phyloP scores from a whole-genome alignment of 441 rosid genomes.

The Gossypium aridum region DNA sequence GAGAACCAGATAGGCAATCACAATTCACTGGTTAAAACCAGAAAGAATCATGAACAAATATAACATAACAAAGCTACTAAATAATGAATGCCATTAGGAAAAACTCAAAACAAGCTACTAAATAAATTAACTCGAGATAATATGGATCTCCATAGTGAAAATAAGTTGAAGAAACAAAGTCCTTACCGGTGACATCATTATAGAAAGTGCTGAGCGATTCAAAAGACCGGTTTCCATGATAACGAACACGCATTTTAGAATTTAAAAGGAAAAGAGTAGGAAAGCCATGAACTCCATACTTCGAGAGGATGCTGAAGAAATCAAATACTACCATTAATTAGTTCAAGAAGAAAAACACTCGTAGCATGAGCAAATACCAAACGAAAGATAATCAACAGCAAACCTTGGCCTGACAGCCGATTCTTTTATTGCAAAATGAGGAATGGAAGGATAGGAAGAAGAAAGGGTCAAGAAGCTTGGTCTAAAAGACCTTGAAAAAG shows the following conservation, averaged over 20 bases:
- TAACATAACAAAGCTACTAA: neutral
- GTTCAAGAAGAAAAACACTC: neutral
- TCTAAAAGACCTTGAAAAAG: conserved; percentile 65
- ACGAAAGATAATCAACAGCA: conserved; percentile 9
- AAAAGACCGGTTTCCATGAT: conserved; percentile 61
- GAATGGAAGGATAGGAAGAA: conserved; percentile 57
- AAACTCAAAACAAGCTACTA: neutral
- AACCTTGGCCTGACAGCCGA: conserved; percentile 83
- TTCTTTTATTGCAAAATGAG: conserved; percentile 79
- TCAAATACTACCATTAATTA: neutral
- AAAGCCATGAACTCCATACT: conserved; percentile 93
- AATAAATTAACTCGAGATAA: neutral
- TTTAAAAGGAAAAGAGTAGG: conserved; percentile 78
- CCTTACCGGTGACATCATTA: conserved; percentile 58
- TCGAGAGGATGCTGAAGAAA: conserved; percentile 63
- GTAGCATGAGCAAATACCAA: neutral
- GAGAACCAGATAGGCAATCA: neutral
- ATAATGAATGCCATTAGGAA: neutral
- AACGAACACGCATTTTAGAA: conserved; percentile 59
- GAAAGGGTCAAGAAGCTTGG: conserved; percentile 65
- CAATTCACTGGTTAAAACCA: neutral
- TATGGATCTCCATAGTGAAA: neutral
- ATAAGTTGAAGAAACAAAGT: neutral
- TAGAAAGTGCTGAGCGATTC: conserved; percentile 72
- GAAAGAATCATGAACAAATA: neutral